Evolutionary conservation across 1,139 yeast genomes (phyloP), one percentile per base, ranked within the genome.

Genomic region (Pneumocystis jirovecii): DNA sequence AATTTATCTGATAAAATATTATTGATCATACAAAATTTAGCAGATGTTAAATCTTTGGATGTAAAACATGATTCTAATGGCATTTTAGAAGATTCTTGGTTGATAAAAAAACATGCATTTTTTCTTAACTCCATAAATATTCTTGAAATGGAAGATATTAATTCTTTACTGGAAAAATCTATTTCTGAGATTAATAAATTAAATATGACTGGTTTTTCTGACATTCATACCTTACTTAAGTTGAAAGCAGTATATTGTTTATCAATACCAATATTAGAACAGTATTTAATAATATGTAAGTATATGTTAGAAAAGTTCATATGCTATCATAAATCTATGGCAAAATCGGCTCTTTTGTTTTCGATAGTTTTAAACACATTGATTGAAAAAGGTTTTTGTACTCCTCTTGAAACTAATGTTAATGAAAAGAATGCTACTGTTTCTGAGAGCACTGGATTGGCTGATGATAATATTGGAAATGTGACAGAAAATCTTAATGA

Each of bases 401-500:
- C 95, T 2, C 98, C 98, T 37, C 86, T 87, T 72, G 85, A 50
- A 12, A 50, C 12, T 25, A 50, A 7, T 50, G 10, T 50, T 25
- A 25, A 81, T 35, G 93, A 88, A 65, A 83, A 84, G 65, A 81
- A 84, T 68, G 83, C 85, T 25, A 85, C 73, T 50, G 89, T 79
- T 37, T 37, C 40, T 31, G 72, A 74, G 29, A 60, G 63, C 7
- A 66, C 66, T 21, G 68, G 45, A 5, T 73, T 74, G 29, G 70
- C 74, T 56, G 82, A 86, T 64, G 98, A 98, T 64, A 89, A 96
- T 12, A 79, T 93, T 59, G 99, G 98, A 63, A 97, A 93, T 74
- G 98, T 97, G 31, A 90, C 87, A 65, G 96, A 87, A 68, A 96
- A 91, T 70, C 97, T 91, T 70, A 79, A 91, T 65, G 80, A 85